Percentiles rank a stretch among this genome's conserved stretches.
phyloP scores from a whole-genome alignment of 202 grass and related monocot genomes.

The Tripidium arundinaceum region DNA sequence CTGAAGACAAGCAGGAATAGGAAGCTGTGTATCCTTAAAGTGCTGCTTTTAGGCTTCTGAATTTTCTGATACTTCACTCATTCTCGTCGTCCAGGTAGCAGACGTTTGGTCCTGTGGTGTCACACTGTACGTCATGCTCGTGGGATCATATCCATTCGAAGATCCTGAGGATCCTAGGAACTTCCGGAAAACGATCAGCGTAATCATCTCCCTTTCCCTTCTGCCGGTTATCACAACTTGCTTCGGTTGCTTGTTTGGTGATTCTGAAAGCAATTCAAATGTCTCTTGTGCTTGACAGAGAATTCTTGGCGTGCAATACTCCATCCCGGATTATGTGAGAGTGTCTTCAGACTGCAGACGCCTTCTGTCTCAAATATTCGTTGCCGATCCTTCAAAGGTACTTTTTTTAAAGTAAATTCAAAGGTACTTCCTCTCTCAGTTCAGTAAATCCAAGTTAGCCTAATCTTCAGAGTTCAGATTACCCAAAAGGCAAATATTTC shows the following conservation, averaged over 20 bases:
- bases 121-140: conserved; percentile 89
- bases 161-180: conserved; percentile 83
- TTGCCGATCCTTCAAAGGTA: conserved; percentile 84
- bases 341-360: conserved; percentile 69
- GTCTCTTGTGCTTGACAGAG: conserved; percentile 40
- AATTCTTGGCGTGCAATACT: conserved; percentile 89
- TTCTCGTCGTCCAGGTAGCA: conserved; percentile 51
- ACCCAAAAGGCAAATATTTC: background rate
- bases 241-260: background rate
- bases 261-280: background rate
- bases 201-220: conserved; percentile 15
- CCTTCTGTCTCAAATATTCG: conserved; percentile 91
- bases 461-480: conserved; percentile 5
- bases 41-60: background rate
- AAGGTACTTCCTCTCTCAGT: conserved; percentile 45
- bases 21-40: background rate
- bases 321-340: conserved; percentile 75
- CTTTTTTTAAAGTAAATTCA: too few relatives aligned
- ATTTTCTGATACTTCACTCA: background rate
- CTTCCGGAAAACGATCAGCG: conserved; percentile 79
- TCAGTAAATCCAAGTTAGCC: background rate
- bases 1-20: background rate
- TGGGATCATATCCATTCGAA: conserved; percentile 94
- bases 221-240: background rate
- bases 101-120: conserved; percentile 94